Evolutionary conservation across 148 eudicot species (phyloP).

Genomic region (Chenopodium berlandieri): DNA sequence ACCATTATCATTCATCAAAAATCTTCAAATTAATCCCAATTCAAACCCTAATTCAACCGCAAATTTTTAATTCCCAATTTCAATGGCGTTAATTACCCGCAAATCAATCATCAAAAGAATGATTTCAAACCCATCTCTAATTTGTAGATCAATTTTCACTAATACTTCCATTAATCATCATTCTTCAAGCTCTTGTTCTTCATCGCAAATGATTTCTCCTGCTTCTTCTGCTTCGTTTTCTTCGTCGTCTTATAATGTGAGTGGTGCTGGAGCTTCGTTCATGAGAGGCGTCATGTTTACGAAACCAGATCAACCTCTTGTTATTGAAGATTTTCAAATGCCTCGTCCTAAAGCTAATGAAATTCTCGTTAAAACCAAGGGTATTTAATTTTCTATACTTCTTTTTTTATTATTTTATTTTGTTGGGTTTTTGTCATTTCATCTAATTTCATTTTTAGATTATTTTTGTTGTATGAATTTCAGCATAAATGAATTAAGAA

Average conservation of each 20-base stretch:
- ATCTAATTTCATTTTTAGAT: background rate
- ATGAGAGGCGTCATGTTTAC: conserved; percentile 87
- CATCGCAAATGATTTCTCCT: background rate
- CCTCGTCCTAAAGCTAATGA: conserved; percentile 95
- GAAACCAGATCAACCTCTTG: conserved; percentile 72
- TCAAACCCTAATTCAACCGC: background rate
- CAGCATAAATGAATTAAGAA: no score
- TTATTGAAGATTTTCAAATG: conserved; percentile 84
- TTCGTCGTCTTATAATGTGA: conserved; percentile 53
- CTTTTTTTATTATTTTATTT: background rate
- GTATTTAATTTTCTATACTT: conserved; percentile 37
- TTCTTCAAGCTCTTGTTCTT: background rate
- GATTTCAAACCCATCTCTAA: background rate
- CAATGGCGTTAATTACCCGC: conserved; percentile 27
- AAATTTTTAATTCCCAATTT: background rate
- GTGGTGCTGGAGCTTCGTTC: conserved; percentile 52
- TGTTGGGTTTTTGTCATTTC: background rate
- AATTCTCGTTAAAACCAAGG: conserved; percentile 88
- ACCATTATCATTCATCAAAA: conserved; percentile 1
- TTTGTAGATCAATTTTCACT: background rate
- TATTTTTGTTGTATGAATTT: no score
- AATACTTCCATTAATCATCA: background rate
- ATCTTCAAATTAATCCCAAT: background rate
- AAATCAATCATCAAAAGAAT: conserved; percentile 22
- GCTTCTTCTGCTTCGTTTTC: background rate